These are phyloP conservation scores for Pyrrhoderma lamaoense DNA, from an alignment of 1,284 basidiomycete genomes.

Conservation along the genomic window DNA sequence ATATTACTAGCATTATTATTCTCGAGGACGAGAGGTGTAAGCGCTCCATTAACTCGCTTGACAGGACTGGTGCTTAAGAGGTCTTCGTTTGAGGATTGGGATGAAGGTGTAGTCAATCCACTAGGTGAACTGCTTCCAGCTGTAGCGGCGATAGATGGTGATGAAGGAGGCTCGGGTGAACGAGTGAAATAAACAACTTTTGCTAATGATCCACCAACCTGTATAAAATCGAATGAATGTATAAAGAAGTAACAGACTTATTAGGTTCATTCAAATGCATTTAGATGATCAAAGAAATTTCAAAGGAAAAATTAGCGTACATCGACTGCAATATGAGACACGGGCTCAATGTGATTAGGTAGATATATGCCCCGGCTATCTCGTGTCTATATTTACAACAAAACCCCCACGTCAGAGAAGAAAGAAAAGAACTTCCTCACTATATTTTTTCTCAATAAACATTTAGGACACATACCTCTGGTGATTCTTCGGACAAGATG, in stretches of 20 bases:
- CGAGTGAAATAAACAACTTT: conserved; percentile 99
- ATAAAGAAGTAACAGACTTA: conserved; percentile 8
- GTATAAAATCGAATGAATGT: conserved; percentile 9
- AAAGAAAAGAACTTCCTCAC: conserved; percentile 1
- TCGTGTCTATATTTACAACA: conserved; percentile 51
- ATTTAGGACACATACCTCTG: conserved; percentile 68
- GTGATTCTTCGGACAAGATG: conserved; percentile 85
- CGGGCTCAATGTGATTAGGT: conserved; percentile 91
- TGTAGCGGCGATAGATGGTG: conserved; percentile 57
- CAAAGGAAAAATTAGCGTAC: conserved; percentile 46
- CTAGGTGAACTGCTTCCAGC: conserved; percentile 42
- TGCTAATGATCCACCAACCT: conserved; percentile 96
- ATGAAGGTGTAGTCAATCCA: conserved; percentile 44
- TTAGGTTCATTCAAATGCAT: neutral
- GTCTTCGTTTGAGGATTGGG: conserved; percentile 34
- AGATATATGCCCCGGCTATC: conserved; percentile 94
- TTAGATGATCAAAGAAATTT: too few relatives aligned
- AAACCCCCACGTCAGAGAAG: neutral
- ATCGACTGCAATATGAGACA: conserved; percentile 95
- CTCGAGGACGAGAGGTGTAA: conserved; percentile 76
- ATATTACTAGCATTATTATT: conserved; percentile 20
- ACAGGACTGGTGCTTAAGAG: conserved; percentile 24
- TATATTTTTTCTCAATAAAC: conserved; percentile 15
- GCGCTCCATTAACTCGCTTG: conserved; percentile 53
- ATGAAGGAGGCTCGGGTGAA: conserved; percentile 70